phyloP scores from a whole-genome alignment of 164 flowering plant genomes.

The Umbilicus rupestris region DNA sequence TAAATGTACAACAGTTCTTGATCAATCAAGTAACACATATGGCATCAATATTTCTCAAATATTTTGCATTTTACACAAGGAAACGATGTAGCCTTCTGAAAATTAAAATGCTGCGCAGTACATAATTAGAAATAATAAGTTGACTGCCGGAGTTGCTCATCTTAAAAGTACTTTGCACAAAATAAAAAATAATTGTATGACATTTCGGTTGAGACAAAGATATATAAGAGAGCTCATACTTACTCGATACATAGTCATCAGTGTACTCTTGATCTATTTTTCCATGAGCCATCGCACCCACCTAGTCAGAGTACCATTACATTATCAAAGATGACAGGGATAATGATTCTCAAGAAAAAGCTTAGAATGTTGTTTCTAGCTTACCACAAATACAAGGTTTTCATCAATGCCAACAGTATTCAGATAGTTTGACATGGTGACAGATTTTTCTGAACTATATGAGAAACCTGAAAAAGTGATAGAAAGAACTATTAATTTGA shows the following conservation, averaged over 20 bases:
- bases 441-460: conserved; percentile 59
- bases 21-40: too few species aligned
- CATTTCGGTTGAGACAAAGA: not conserved
- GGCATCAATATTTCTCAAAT: not conserved
- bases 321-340: not conserved
- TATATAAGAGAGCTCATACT: not conserved
- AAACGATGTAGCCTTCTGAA: not conserved
- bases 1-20: too few species aligned
- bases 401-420: conserved; percentile 28
- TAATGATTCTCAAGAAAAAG: not conserved
- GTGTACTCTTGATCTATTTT: conserved; percentile 44
- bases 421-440: conserved; percentile 43
- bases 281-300: conserved; percentile 86
- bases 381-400: conserved; percentile 74
- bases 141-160: too few species aligned
- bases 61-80: not conserved
- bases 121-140: too few species aligned
- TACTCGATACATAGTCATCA: conserved; percentile 36
- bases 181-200: not conserved
- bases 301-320: conserved; percentile 23
- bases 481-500: not conserved
- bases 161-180: too few species aligned
- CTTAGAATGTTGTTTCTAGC: not conserved
- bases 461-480: conserved; percentile 55
- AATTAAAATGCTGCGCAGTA: not conserved